phyloP scores from a whole-genome alignment of 192 early-diverging fungal genomes.

The Spinellus fusiger region DNA sequence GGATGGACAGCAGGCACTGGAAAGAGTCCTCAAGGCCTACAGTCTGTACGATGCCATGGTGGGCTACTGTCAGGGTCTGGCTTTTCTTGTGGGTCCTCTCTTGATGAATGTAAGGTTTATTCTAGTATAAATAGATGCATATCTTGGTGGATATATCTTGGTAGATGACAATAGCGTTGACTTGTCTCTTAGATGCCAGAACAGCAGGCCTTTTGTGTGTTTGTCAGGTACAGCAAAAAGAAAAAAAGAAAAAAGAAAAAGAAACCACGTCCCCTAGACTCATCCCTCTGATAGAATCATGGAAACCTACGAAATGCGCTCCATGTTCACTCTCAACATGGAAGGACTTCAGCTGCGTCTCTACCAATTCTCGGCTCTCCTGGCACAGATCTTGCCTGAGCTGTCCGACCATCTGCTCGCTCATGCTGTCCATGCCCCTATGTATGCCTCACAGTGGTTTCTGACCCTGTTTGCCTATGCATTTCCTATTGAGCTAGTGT shows the following conservation, averaged over 20 bases:
- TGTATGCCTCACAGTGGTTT: conserved; percentile 98
- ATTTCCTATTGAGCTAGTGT: conserved; percentile 83
- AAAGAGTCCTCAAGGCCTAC: conserved; percentile 89
- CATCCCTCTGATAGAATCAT: conserved; percentile 52
- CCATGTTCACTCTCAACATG: conserved; percentile 93
- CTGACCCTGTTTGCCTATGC: conserved; percentile 95
- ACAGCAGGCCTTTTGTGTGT: conserved; percentile 88
- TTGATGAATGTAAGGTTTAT: conserved; percentile 71
- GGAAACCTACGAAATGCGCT: conserved; percentile 88
- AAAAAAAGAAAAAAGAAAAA: neutral
- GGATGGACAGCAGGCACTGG: conserved; percentile 81
- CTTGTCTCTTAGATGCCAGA: conserved; percentile 72
- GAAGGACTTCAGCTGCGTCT: conserved; percentile 85
- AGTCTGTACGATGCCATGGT: conserved; percentile 90
- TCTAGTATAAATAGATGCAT: neutral
- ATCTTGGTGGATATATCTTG: neutral
- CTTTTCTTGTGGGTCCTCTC: conserved; percentile 90
- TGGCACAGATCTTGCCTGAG: conserved; percentile 69
- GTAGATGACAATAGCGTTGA: neutral
- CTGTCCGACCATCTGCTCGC: conserved; percentile 69
- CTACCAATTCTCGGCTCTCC: conserved; percentile 78
- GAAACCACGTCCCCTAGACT: neutral
- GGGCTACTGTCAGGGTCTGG: conserved; percentile 97
- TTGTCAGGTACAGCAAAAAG: conserved; percentile 57
- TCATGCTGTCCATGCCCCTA: conserved; percentile 70